phyloP scores from a whole-genome alignment of 2,329 filamentous ascomycete genomes.

The Trichoderma sp. region DNA sequence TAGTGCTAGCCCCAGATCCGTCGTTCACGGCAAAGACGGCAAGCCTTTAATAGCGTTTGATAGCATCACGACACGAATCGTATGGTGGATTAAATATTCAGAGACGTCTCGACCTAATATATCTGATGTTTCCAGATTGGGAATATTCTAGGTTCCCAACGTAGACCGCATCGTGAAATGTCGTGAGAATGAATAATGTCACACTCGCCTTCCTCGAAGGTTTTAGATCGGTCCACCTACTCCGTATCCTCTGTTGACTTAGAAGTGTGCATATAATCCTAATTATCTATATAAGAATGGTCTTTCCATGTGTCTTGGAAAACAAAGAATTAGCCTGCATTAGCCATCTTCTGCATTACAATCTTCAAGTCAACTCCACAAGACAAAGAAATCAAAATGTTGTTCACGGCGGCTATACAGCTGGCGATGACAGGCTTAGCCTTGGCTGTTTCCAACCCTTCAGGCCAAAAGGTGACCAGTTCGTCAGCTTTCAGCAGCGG shows the following conservation, averaged over 20 bases:
- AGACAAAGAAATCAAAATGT: neutral
- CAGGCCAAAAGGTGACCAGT: neutral
- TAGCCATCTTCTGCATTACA: neutral
- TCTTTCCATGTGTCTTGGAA: too few species aligned
- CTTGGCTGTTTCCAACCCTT: conserved; percentile 5
- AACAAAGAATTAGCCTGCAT: neutral
- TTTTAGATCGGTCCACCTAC: neutral
- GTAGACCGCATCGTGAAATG: neutral
- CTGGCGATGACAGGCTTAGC: neutral
- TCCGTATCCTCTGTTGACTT: neutral
- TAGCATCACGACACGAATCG: neutral
- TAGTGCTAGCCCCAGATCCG: neutral
- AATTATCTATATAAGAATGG: neutral
- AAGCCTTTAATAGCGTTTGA: neutral
- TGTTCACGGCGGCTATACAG: neutral
- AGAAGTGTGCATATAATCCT: neutral
- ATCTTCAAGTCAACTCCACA: neutral
- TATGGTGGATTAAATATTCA: neutral
- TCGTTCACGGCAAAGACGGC: neutral
- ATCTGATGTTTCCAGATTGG: neutral
- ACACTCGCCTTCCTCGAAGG: neutral
- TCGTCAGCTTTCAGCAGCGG: conserved; percentile 4
- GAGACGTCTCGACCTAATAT: neutral
- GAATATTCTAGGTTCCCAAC: neutral
- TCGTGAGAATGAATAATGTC: neutral